phyloP scores from a whole-genome alignment of 2,329 filamentous ascomycete species.

The Penicillium sclerotiorum region DNA sequence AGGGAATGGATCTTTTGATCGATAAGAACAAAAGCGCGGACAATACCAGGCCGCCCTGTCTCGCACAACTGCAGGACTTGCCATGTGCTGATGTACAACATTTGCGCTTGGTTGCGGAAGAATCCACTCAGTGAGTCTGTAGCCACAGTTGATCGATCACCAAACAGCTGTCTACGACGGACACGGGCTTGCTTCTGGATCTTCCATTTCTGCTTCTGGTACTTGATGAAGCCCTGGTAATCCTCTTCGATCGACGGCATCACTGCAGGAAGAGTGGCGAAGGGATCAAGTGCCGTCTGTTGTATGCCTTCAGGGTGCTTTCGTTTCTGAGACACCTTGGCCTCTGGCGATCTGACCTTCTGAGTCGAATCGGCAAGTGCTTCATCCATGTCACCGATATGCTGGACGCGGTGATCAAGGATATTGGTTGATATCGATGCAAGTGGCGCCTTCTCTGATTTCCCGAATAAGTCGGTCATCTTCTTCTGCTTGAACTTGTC shows the following conservation, averaged over 20 bases:
- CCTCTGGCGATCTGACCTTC: conserved; percentile 67
- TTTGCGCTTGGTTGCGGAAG: conserved; percentile 90
- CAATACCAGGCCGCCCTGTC: conserved; percentile 81
- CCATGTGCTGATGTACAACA: conserved; percentile 91
- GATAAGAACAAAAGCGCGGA: conserved; percentile 87
- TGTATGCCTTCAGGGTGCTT: conserved; percentile 69
- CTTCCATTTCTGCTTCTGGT: conserved; percentile 99
- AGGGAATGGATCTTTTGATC: conserved; percentile 87
- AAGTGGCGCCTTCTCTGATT: conserved; percentile 64
- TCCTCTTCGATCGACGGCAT: conserved; percentile 87
- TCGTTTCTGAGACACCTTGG: conserved; percentile 63
- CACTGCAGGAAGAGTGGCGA: conserved; percentile 74
- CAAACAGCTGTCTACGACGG: conserved; percentile 87
- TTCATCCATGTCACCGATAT: conserved; percentile 75
- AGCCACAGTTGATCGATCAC: conserved; percentile 70
- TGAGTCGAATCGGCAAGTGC: conserved; percentile 65
- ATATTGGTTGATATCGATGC: conserved; percentile 70
- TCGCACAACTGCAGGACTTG: conserved; percentile 85
- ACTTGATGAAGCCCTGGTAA: conserved; percentile 84
- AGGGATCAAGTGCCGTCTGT: conserved; percentile 71
- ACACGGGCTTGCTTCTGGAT: conserved; percentile 89
- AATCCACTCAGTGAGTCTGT: conserved; percentile 67
- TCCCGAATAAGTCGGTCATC: conserved; percentile 85
- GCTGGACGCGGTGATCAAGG: conserved; percentile 57
- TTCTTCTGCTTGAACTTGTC: conserved; percentile 99